Base-by-base conservation (phyloP, 2,329 filamentous ascomycete genomes). In the Neopestalotiopsis rosae region DNA sequence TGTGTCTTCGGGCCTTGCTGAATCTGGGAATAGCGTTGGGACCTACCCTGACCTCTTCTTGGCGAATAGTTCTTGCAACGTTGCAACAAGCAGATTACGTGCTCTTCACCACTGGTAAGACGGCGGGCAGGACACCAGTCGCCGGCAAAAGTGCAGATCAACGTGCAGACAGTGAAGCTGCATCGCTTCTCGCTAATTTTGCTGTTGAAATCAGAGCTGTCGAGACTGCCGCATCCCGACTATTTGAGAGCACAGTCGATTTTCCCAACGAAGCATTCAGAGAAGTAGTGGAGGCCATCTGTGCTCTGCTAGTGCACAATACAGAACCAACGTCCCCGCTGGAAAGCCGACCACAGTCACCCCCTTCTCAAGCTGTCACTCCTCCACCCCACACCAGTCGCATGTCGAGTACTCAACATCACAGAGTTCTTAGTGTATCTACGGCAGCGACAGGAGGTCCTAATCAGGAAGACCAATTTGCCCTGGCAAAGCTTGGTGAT, bases 21-120 rank as follows among this genome's bases (percentile, higher is more conserved):
- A 99, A 99, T 74, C 83, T 99, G 3, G 96, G 96, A 1, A 99
- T 98, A 75, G 96, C 96, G 2, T 83, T 99, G 1, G 96, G 96
- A 0, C 94, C 96, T 3, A 97, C 94, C 0, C 85, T 99, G 0
- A 91, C 92, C 45, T 86, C 88, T 14, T 93, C 95, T 0, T 99
- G 97, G 93, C 91, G 90, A 1, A 98, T 99, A 69, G 86, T 99
- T 17, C 87, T 99, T 1, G 95, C 97, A 76, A 97, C 95, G 0
- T 83, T 99, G 7, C 94, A 98, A 76, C 94, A 98, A 79, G 95
- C 95, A 2, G 96, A 98, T 74, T 90, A 97, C 71, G 91, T 98
- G 4, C 86, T 98, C 32, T 92, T 91, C 67, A 87, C 89, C 12
- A 89, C 86, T 14, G 86, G 86, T 12, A 89, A 89, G 73, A 78